These are phyloP conservation scores for Grigorovia yakushimaensis DNA, from an alignment of 805 yeast genomes.

Conservation along the genomic window DNA sequence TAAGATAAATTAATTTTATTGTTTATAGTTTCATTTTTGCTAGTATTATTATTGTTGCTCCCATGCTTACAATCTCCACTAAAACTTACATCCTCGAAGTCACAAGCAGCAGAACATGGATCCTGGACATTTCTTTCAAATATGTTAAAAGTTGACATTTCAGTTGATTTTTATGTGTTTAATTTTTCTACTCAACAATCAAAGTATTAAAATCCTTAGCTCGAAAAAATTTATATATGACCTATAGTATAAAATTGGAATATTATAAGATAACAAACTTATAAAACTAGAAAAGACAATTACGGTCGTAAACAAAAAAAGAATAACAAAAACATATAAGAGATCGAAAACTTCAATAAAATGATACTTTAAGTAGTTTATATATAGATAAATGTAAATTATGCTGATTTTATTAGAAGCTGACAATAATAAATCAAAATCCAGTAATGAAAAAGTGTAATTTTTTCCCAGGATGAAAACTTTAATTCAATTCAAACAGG, in stretches of 20 bases:
- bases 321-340: neutral
- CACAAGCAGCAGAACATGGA: conserved; percentile 22
- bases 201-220: too few species aligned
- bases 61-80: neutral
- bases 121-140: conserved; percentile 24
- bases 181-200: too few species aligned
- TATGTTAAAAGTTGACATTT: conserved; percentile 6
- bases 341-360: neutral
- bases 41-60: neutral
- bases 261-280: too few species aligned
- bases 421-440: neutral
- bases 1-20: neutral
- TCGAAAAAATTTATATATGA: too few species aligned
- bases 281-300: too few species aligned
- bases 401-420: neutral
- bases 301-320: neutral
- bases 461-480: neutral
- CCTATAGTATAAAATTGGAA: too few species aligned
- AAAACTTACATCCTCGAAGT: conserved; percentile 8
- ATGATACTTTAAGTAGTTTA: neutral
- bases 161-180: neutral
- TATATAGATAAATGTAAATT: neutral
- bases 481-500: neutral
- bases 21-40: neutral
- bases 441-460: neutral